phyloP scores from a whole-genome alignment of 148 eudicot genomes.

The Spergularia bocconei region DNA sequence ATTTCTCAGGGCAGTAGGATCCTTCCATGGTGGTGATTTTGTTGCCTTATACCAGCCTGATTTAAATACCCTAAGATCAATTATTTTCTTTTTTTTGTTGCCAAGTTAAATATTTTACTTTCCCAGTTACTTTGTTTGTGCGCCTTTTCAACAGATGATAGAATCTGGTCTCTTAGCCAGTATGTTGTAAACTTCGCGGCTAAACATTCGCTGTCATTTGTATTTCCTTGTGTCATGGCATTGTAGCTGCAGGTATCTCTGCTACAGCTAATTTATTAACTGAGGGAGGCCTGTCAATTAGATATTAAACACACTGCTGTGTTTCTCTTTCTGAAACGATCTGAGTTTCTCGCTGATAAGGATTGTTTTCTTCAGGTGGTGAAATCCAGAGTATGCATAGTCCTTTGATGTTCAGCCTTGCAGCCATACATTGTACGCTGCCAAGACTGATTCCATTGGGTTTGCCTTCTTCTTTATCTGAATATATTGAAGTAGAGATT shows the following conservation, averaged over 20 bases:
- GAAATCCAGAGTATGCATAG: constrained; percentile 30
- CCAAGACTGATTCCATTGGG: constrained; percentile 68
- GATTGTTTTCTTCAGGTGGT: constrained; percentile 39
- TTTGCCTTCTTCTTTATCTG: constrained; percentile 65
- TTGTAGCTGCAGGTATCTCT: not conserved
- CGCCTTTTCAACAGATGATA: not conserved
- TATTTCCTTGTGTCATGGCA: not conserved
- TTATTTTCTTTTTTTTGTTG: not conserved
- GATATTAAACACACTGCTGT: not conserved
- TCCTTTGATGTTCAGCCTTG: constrained; percentile 58
- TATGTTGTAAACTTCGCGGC: not conserved
- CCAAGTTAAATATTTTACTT: not conserved
- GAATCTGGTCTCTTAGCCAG: not conserved
- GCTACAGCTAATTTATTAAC: not conserved
- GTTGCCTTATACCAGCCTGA: not conserved
- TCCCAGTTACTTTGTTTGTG: not conserved
- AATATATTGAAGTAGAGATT: constrained; percentile 70
- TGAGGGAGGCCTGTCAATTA: not conserved
- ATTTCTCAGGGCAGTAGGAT: not conserved
- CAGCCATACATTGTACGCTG: constrained; percentile 60
- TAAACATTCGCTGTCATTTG: not conserved
- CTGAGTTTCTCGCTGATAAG: constrained; percentile 8
- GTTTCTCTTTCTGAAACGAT: constrained; percentile 2
- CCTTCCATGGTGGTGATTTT: constrained; percentile 2
- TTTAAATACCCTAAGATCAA: not conserved